Conservation (phyloP, 163 green algal species). For the Scenedesmus sp. region DNA sequence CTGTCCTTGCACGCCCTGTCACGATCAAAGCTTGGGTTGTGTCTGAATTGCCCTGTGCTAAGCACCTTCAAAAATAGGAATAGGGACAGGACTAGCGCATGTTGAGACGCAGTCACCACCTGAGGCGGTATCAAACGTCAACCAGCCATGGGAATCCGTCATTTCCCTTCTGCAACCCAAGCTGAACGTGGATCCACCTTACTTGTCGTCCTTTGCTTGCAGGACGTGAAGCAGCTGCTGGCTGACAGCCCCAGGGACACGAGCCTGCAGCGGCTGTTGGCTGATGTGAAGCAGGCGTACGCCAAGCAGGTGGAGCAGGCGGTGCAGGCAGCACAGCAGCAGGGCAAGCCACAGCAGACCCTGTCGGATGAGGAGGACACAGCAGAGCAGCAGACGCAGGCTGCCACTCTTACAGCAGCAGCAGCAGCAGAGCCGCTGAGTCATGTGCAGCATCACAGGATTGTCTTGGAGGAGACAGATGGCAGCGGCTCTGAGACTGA, state of each 20-base stretch:
- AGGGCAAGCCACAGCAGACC: background rate
- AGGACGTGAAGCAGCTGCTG: conserved; percentile 43
- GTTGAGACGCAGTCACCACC: too few species aligned
- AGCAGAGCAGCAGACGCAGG: background rate
- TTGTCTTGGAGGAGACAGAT: conserved; percentile 52
- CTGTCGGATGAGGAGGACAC: background rate
- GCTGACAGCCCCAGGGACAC: conserved; percentile 8
- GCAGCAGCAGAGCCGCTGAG: background rate
- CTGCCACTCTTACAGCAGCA: background rate
- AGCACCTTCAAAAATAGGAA: too few species aligned
- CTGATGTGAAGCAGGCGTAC: conserved; percentile 5
- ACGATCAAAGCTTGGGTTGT: too few species aligned
- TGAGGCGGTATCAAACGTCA: too few species aligned
- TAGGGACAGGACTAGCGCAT: too few species aligned
- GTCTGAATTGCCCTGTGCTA: too few species aligned
- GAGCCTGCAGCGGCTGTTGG: conserved; percentile 12
- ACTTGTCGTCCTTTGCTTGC: background rate
- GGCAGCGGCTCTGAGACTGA: conserved; percentile 3
- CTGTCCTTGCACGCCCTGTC: too few species aligned
- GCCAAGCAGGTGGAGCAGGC: conserved; percentile 19
- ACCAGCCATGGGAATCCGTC: too few species aligned
- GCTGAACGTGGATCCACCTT: background rate
- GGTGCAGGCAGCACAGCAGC: conserved; percentile 15
- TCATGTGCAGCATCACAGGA: conserved; percentile 11
- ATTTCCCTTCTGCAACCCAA: too few species aligned